phyloP scores from a whole-genome alignment of 208 protist species.

The Trypanosoma congolense region DNA sequence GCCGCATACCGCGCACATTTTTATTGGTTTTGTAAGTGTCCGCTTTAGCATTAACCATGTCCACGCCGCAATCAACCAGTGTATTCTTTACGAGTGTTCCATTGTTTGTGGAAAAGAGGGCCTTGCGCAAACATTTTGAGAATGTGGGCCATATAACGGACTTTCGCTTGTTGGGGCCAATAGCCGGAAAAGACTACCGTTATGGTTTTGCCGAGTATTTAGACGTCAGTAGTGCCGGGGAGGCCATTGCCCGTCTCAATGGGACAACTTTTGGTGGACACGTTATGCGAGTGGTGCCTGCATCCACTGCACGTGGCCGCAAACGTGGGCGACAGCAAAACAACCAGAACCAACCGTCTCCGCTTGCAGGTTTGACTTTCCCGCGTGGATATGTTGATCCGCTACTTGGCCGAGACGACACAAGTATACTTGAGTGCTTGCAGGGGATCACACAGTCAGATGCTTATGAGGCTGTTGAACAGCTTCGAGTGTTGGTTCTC shows the following conservation, averaged over 20 bases:
- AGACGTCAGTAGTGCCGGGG: conserved; percentile 65
- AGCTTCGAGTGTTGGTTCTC: conserved; percentile 78
- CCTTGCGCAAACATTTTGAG: conserved; percentile 80
- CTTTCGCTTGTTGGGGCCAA: conserved; percentile 57
- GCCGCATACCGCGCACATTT: not conserved
- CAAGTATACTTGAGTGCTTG: conserved; percentile 48
- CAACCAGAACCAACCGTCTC: conserved; percentile 9
- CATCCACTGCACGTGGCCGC: conserved; percentile 14
- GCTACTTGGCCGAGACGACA: conserved; percentile 52
- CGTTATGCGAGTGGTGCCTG: conserved; percentile 59
- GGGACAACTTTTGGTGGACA: conserved; percentile 66
- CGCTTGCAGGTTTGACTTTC: conserved; percentile 44
- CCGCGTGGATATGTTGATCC: conserved; percentile 55
- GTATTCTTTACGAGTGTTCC: conserved; percentile 86
- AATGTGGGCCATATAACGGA: conserved; percentile 75
- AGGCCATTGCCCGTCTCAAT: conserved; percentile 70
- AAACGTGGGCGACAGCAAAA: conserved; percentile 28
- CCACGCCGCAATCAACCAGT: conserved; percentile 25
- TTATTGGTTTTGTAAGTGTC: not conserved
- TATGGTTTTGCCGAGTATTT: conserved; percentile 79
- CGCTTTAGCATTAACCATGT: no score
- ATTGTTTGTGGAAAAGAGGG: conserved; percentile 42
- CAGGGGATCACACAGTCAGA: conserved; percentile 48
- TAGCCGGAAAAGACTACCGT: conserved; percentile 65
- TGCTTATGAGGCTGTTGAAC: conserved; percentile 85